These are phyloP conservation scores for Ceratobasidium sp. DNA, from an alignment of 1,284 basidiomycete species.

Conservation along the genomic window DNA sequence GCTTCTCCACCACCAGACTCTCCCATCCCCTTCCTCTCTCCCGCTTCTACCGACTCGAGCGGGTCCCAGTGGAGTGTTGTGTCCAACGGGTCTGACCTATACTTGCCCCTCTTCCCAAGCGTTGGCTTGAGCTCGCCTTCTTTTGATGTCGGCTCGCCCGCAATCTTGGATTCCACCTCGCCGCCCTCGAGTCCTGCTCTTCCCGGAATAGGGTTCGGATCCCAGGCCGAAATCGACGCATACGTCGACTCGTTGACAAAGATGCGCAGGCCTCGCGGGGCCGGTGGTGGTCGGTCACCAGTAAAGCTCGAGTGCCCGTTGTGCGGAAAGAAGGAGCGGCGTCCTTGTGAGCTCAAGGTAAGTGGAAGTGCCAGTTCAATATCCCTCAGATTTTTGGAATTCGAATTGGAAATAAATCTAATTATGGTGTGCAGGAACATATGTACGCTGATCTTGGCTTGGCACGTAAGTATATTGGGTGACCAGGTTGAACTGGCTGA, in stretches of 20 bases:
- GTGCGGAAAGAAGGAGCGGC: not conserved
- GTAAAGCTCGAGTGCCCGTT: not conserved
- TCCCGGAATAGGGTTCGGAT: not conserved
- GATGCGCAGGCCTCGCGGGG: not conserved
- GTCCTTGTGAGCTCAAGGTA: slow-evolving; percentile 12
- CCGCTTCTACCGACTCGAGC: slow-evolving; percentile 18
- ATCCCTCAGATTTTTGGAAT: not conserved
- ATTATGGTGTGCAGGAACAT: not conserved
- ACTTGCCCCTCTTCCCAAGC: not conserved
- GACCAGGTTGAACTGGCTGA: not conserved
- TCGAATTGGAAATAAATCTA: not conserved
- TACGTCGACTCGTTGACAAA: not conserved
- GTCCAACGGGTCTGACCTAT: not conserved
- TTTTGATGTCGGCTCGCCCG: not conserved
- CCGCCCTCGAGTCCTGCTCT: not conserved
- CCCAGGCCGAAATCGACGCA: not conserved
- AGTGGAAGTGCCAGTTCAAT: not conserved
- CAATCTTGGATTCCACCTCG: not conserved
- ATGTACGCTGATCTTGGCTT: slow-evolving; percentile 2
- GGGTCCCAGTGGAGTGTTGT: not conserved
- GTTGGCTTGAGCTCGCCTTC: not conserved
- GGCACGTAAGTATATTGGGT: not conserved
- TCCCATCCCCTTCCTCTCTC: not conserved
- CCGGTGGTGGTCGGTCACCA: not conserved
- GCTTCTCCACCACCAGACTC: not conserved